phyloP scores from a whole-genome alignment of 106 monocot species.

The Acorus gramineus region DNA sequence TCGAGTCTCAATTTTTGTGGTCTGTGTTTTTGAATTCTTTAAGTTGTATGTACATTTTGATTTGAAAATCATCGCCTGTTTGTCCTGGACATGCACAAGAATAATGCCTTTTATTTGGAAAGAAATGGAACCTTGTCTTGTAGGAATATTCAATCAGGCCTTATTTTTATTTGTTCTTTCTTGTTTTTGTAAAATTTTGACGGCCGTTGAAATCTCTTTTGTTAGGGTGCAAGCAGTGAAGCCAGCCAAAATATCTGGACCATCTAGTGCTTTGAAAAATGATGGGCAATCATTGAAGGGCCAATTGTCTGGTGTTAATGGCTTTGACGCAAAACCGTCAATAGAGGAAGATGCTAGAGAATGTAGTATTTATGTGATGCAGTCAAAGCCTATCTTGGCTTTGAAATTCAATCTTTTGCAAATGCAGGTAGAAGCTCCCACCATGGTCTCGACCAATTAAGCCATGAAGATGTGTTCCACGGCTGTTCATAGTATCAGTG shows the following conservation, averaged over 20 bases:
- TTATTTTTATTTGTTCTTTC: too few relatives aligned
- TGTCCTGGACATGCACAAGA: too few relatives aligned
- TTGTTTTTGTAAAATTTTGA: not conserved
- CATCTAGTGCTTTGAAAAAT: not conserved
- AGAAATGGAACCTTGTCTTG: too few relatives aligned
- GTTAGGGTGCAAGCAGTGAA: conserved; percentile 54
- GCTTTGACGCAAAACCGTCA: not conserved
- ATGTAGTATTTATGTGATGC: conserved; percentile 42
- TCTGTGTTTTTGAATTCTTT: too few relatives aligned
- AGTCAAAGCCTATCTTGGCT: conserved; percentile 77
- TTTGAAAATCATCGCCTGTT: too few relatives aligned
- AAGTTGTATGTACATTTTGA: too few relatives aligned
- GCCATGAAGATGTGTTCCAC: too few relatives aligned
- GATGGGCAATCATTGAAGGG: conserved; percentile 3
- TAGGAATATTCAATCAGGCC: too few relatives aligned
- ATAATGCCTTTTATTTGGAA: too few relatives aligned
- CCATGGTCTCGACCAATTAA: not conserved
- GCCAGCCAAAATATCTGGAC: conserved; percentile 45
- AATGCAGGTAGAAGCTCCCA: conserved; percentile 80
- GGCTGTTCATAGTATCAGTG: too few relatives aligned
- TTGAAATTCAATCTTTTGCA: conserved; percentile 57
- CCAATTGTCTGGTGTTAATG: not conserved
- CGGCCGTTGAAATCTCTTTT: not conserved
- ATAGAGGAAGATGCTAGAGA: conserved; percentile 20
- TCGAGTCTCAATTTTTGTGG: too few relatives aligned